Evolutionary conservation across 1,284 basidiomycete genomes (phyloP), one percentile per base, ranked within the genome.

Genomic region (Ceratorhiza oryzae-sativae): DNA sequence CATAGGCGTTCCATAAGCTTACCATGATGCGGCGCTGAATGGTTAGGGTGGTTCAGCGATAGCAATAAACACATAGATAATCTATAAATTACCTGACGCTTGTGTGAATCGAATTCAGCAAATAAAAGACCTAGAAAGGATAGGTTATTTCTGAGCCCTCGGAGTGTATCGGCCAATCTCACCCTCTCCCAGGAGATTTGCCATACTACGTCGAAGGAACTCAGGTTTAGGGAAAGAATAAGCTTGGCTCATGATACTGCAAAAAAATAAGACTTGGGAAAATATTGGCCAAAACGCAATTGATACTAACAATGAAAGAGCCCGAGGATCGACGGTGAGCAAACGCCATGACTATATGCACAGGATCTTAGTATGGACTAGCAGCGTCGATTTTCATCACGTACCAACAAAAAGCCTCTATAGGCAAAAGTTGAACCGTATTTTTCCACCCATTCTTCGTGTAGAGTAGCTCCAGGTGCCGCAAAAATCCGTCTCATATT

Each of bases 1-100:
- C 5, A 2, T 6, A 60, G n/a, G 30, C 3, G n/a, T 9, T 15
- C 9, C 39, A 39, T 10, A 3, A n/a, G 32, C 13, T 27, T 27
- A 73, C 72, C 72, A 75, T 71, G n/a, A 75, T 73, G 23, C 67
- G 55, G 39, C 74, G 72, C 70, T 75, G 55, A 27, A 3, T 18
- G 32, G 45, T 59, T 53, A 12, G 15, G 27, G 51, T 36, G 41
- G 36, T 13, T 48, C 60, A 55, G 45, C 18, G n/a, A n/a, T n/a
- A n/a, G n/a, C n/a, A n/a, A 27, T 58, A 39, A 51, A 51, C 12
- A 13, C 10, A 41, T 56, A n/a, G 20, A 58, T 15, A 39, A 27
- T 13, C 6, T 1, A 23, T 18, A 15, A 30, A 32, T 34, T 36
- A 70, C 67, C 67, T 70, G 67, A 10, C 55, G 55, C 42, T 59